phyloP scores from a whole-genome alignment of 2,329 filamentous ascomycete genomes.

The Trichoderma lentiforme region DNA sequence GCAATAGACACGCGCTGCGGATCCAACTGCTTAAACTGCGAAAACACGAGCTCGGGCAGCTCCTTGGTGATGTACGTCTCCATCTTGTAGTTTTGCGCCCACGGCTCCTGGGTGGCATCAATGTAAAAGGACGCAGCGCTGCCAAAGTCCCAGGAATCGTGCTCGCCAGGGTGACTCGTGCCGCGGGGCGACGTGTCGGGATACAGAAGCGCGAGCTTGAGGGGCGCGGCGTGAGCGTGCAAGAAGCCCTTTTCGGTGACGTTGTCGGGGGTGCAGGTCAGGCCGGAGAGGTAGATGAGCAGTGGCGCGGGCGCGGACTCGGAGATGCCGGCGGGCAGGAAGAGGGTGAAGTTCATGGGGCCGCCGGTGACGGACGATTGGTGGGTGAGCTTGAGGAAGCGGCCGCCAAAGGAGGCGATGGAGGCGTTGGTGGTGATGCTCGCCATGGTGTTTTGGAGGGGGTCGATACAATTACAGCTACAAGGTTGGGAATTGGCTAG shows the following conservation, averaged over 20 bases:
- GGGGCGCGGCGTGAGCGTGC: constrained; percentile 73
- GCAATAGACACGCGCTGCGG: constrained; percentile 71
- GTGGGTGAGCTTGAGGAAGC: constrained; percentile 92
- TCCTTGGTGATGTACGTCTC: constrained; percentile 88
- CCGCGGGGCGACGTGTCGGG: constrained; percentile 93
- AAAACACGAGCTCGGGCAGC: constrained; percentile 74
- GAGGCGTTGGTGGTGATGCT: constrained; percentile 72
- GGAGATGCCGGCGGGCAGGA: constrained; percentile 72
- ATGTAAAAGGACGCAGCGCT: constrained; percentile 92
- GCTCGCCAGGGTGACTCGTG: constrained; percentile 74
- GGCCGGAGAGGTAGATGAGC: constrained; percentile 86
- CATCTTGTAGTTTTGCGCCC: constrained; percentile 81
- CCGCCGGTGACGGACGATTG: constrained; percentile 73
- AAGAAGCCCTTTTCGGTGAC: constrained; percentile 84
- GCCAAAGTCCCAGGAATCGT: constrained; percentile 89
- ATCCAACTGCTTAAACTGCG: constrained; percentile 69
- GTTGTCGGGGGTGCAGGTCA: constrained; percentile 93
- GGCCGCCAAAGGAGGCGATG: constrained; percentile 89
- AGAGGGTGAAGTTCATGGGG: constrained; percentile 91
- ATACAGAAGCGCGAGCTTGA: constrained; percentile 88
- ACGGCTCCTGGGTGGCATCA: constrained; percentile 75
- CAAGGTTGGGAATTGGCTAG: too few species aligned
- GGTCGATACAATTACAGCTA: not conserved
- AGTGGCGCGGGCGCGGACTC: constrained; percentile 62
- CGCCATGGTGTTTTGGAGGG: constrained; percentile 10